A percentile compares a stretch with the other conserved stretches of the same genome.
Evolutionary conservation across 306 rosid genomes (phyloP).

Genomic region (Argentina anserina): DNA sequence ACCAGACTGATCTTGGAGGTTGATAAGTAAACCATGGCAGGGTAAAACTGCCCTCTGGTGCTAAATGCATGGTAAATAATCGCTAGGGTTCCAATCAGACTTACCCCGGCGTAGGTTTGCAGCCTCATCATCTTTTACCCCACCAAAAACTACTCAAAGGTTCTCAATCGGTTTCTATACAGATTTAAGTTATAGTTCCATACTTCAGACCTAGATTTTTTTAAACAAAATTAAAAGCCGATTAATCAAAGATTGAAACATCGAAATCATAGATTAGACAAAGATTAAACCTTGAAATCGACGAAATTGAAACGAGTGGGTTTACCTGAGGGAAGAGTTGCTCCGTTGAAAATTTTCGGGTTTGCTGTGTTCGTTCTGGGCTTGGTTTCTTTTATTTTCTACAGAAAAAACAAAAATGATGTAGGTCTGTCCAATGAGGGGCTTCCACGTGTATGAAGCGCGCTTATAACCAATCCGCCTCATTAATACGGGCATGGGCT

Average conservation of each 20-base stretch:
- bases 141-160: not conserved
- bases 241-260: not conserved
- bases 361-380: not conserved
- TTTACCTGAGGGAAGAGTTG: conserved; percentile 1
- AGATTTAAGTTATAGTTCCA: not conserved
- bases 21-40: conserved; percentile 90
- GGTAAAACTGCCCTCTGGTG: conserved; percentile 96
- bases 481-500: not conserved
- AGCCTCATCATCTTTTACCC: conserved; percentile 65
- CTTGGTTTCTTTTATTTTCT: not conserved
- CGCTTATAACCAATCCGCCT: not conserved
- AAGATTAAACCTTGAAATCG: not conserved
- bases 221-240: not conserved
- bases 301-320: not conserved
- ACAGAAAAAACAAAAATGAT: conserved; percentile 17
- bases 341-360: not conserved
- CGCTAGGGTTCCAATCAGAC: conserved; percentile 79
- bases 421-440: conserved; percentile 35
- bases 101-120: conserved; percentile 85
- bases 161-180: not conserved
- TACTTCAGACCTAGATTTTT: not conserved
- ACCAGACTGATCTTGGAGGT: conserved; percentile 96
- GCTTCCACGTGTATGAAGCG: conserved; percentile 30
- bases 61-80: conserved; percentile 85
- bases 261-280: conserved; percentile 8